phyloP scores from a whole-genome alignment of 148 eudicot species.

The Salicornia ramosissima region DNA sequence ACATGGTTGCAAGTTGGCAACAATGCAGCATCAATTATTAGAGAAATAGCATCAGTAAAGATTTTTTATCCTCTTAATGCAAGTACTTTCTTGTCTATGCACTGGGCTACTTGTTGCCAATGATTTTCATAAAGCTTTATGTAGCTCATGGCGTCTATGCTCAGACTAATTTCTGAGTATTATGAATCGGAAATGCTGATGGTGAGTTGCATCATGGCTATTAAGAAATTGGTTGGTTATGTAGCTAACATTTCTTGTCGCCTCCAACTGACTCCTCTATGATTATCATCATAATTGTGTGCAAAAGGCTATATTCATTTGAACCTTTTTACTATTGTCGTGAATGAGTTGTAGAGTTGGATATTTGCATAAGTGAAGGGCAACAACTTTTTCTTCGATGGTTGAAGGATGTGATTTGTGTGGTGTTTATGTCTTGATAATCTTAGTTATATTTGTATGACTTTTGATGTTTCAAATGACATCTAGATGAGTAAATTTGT shows the following conservation, averaged over 20 bases:
- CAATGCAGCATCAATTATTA: no score
- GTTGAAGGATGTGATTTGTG: not conserved
- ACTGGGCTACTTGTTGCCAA: not conserved
- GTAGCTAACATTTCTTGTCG: no score
- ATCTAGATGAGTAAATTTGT: not conserved
- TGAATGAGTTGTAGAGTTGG: not conserved
- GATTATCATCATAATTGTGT: not conserved
- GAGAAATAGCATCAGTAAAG: not conserved
- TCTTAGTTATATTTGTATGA: not conserved
- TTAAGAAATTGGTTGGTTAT: no score
- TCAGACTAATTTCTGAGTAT: not conserved
- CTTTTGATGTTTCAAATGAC: not conserved
- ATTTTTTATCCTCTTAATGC: not conserved
- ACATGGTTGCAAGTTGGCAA: no score
- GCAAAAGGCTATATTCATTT: not conserved
- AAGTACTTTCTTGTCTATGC: not conserved
- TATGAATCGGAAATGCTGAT: not conserved
- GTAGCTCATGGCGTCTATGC: not conserved
- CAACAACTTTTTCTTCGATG: no score
- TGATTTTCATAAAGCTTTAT: not conserved
- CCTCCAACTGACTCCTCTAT: not conserved
- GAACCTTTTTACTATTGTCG: not conserved
- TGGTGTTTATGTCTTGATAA: not conserved
- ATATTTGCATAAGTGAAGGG: slow-evolving; percentile 2
- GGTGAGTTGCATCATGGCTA: no score